These are phyloP conservation scores for Russula virescens DNA, from an alignment of 768 basidiomycete species.

Conservation along the genomic window DNA sequence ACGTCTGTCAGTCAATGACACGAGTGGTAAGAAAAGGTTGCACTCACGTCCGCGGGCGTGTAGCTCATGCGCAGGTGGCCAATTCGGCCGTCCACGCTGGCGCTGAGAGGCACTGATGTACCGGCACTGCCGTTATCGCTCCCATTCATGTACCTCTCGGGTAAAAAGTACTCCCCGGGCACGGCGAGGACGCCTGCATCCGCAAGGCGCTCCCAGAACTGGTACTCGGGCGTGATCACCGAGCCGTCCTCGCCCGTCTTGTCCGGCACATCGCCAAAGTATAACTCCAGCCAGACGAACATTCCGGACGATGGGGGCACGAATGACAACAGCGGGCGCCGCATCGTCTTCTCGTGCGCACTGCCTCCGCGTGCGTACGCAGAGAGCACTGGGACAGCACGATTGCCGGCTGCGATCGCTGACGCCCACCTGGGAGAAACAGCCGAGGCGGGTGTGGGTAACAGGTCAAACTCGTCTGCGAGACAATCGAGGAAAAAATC, in stretches of 20 bases:
- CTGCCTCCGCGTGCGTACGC: too few relatives aligned
- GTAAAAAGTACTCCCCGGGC: constrained; percentile 52
- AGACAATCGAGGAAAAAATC: too few relatives aligned
- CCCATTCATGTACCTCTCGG: constrained; percentile 14
- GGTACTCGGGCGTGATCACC: constrained; percentile 45
- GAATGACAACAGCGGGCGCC: too few relatives aligned
- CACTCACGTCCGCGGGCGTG: constrained; percentile 46
- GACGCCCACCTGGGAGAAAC: too few relatives aligned
- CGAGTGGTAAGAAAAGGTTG: neutral
- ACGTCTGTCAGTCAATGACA: neutral
- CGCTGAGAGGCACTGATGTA: constrained; percentile 2
- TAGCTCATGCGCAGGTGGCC: constrained; percentile 58
- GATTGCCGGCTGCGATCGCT: too few relatives aligned
- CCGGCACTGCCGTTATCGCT: too few relatives aligned
- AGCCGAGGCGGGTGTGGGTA: too few relatives aligned
- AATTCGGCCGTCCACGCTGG: constrained; percentile 20
- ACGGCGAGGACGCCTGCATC: constrained; percentile 58
- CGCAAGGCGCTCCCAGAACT: constrained; percentile 56
- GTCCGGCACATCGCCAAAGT: constrained; percentile 13
- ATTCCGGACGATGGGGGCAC: too few relatives aligned
- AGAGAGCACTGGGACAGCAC: too few relatives aligned
- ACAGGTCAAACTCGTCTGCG: too few relatives aligned
- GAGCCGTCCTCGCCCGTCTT: constrained; percentile 28
- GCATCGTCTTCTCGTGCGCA: too few relatives aligned
- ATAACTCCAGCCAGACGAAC: too few relatives aligned